Evolutionary conservation across 2,329 filamentous ascomycete species (phyloP).

Genomic region (Fusarium luffae): DNA sequence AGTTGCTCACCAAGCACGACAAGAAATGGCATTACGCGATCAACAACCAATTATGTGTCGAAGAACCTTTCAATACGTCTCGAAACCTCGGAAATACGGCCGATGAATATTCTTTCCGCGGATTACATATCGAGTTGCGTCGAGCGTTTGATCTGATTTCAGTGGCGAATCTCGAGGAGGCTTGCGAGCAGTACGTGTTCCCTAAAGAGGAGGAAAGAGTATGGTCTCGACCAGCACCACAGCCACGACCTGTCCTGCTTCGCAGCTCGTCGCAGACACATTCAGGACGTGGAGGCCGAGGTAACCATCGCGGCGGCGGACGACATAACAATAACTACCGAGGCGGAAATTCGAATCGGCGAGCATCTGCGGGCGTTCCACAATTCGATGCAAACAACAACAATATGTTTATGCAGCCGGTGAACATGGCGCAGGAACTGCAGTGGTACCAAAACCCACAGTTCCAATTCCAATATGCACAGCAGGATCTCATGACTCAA

Average conservation of each 20-base stretch:
- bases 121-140: constrained; percentile 88
- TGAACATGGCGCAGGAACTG: constrained; percentile 60
- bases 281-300: constrained; percentile 60
- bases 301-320: constrained; percentile 60
- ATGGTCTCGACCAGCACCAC: constrained; percentile 66
- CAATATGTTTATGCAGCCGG: constrained; percentile 56
- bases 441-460: constrained; percentile 61
- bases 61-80: constrained; percentile 92
- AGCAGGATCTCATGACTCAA: constrained; percentile 55
- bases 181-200: constrained; percentile 88
- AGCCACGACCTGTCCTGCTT: constrained; percentile 66
- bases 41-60: constrained; percentile 90
- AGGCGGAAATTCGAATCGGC: constrained; percentile 59
- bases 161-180: constrained; percentile 81
- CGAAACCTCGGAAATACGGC: constrained; percentile 96
- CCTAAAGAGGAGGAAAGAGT: constrained; percentile 81
- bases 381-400: constrained; percentile 59
- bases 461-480: constrained; percentile 55
- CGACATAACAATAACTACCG: constrained; percentile 59
- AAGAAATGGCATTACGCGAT: constrained; percentile 87
- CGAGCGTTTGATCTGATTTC: constrained; percentile 87
- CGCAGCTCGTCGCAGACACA: constrained; percentile 72
- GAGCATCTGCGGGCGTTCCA: constrained; percentile 64
- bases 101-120: constrained; percentile 92
- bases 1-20: constrained; percentile 79